Percentiles rank a stretch among this genome's conserved stretches.
Conservation (phyloP, 1,139 yeast species). For the Pichiaceae sp. region DNA sequence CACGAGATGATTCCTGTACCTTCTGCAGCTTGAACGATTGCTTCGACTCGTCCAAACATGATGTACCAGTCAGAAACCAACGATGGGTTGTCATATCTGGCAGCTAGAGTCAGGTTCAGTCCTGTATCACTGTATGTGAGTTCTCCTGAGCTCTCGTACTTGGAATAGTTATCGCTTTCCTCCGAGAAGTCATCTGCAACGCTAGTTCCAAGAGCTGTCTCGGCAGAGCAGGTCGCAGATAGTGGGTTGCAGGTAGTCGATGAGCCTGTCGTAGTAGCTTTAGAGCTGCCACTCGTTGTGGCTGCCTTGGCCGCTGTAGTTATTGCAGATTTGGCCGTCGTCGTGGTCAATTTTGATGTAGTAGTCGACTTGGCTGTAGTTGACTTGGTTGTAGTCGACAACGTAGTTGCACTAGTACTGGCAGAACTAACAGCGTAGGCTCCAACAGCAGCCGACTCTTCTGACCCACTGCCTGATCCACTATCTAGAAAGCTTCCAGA, state of each 20-base stretch:
- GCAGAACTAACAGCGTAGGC: too few species aligned
- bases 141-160: slow-evolving; percentile 28
- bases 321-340: too few species aligned
- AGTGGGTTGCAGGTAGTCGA: slow-evolving; percentile 34
- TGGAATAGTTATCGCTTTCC: slow-evolving; percentile 35
- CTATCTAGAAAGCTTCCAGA: too few species aligned
- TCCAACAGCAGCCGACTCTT: too few species aligned
- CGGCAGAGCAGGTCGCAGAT: slow-evolving; percentile 32
- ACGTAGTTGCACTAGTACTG: too few species aligned
- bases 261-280: slow-evolving; percentile 4
- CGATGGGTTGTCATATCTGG: slow-evolving; percentile 69
- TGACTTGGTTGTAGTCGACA: too few species aligned
- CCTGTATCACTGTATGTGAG: slow-evolving; percentile 44
- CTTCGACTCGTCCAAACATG: slow-evolving; percentile 82
- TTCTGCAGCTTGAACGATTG: slow-evolving; percentile 57
- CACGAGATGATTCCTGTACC: slow-evolving; percentile 77
- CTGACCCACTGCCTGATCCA: too few species aligned
- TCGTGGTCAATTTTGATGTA: too few species aligned
- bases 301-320: too few species aligned
- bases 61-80: slow-evolving; percentile 68
- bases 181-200: slow-evolving; percentile 40
- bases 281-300: too few species aligned
- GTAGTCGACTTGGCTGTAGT: too few species aligned
- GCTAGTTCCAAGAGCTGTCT: slow-evolving; percentile 49
- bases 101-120: slow-evolving; percentile 45